Evolutionary conservation across 352 stramenopile genomes (phyloP).

Genomic region (Globisporangium iwayamae): DNA sequence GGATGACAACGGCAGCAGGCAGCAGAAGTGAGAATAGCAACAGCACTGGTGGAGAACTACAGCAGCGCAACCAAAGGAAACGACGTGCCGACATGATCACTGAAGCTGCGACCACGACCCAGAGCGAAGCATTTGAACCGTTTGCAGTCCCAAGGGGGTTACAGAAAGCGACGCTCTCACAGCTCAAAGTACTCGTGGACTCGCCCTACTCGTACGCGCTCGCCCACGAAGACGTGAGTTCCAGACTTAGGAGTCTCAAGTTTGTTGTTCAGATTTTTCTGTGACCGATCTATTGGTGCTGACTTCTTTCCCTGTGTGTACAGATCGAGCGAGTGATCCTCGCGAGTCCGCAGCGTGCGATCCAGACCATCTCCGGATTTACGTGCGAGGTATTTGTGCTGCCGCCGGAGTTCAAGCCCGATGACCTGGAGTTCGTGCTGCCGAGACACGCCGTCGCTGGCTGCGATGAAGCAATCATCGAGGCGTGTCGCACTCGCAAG

Average conservation of each 20-base stretch:
- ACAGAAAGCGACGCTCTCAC: not conserved
- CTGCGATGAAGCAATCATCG: constrained; percentile 1
- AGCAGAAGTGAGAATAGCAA: not conserved
- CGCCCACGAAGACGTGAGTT: not conserved
- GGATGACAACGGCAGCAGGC: not conserved
- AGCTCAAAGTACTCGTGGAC: constrained; percentile 3
- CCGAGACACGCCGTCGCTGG: constrained; percentile 3
- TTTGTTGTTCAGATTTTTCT: not conserved
- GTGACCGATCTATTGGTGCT: not conserved
- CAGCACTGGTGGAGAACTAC: not conserved
- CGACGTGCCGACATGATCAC: not conserved
- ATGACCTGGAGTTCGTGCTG: constrained; percentile 4
- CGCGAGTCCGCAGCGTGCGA: not conserved
- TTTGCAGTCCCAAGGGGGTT: not conserved
- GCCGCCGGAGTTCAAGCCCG: not conserved
- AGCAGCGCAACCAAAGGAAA: not conserved
- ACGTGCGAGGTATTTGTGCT: constrained; percentile 4
- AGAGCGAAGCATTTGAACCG: not conserved
- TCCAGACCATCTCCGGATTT: constrained; percentile 5
- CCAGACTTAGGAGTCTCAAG: not conserved
- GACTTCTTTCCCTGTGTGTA: not conserved
- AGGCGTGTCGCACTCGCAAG: not conserved
- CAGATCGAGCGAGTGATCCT: not conserved
- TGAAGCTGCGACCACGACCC: not conserved
- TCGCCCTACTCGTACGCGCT: constrained; percentile 4